Evolutionary conservation across 139 green algal genomes (phyloP).

Genomic region (Marvania coccoides): DNA sequence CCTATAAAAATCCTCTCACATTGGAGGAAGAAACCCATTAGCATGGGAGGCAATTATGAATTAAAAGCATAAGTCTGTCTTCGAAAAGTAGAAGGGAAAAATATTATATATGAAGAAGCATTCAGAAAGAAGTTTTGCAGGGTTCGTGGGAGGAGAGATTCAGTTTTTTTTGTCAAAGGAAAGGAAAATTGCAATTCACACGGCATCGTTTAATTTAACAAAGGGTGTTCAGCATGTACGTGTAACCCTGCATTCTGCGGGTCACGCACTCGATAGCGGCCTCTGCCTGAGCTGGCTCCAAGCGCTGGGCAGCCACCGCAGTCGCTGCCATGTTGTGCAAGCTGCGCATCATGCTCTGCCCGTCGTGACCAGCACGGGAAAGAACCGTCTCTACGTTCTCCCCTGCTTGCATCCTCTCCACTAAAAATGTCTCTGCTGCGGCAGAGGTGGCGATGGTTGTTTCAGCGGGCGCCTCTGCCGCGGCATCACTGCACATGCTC

Average conservation of each 20-base stretch:
- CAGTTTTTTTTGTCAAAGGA: background rate
- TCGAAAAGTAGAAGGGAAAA: background rate
- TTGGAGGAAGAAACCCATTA: background rate
- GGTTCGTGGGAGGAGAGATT: background rate
- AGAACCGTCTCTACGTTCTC: conserved; percentile 21
- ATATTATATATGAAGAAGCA: background rate
- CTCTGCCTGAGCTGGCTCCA: background rate
- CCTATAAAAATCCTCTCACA: background rate
- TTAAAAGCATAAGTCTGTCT: background rate
- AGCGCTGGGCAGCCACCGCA: background rate
- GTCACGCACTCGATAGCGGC: background rate
- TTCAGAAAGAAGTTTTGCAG: background rate
- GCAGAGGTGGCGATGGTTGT: background rate
- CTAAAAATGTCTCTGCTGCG: background rate
- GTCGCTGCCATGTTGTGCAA: background rate
- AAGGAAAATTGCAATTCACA: too few relatives aligned
- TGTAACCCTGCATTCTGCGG: conserved; percentile 12
- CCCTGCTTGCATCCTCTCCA: conserved; percentile 2
- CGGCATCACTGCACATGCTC: background rate
- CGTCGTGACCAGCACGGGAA: conserved; percentile 15
- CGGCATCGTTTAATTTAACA: background rate
- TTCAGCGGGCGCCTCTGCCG: background rate
- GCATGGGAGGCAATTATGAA: background rate
- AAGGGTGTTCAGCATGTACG: conserved; percentile 4
- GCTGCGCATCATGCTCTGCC: conserved; percentile 7